Base-by-base conservation (phyloP, 2,329 filamentous ascomycete species). In the Stachybotrys echinatus region DNA sequence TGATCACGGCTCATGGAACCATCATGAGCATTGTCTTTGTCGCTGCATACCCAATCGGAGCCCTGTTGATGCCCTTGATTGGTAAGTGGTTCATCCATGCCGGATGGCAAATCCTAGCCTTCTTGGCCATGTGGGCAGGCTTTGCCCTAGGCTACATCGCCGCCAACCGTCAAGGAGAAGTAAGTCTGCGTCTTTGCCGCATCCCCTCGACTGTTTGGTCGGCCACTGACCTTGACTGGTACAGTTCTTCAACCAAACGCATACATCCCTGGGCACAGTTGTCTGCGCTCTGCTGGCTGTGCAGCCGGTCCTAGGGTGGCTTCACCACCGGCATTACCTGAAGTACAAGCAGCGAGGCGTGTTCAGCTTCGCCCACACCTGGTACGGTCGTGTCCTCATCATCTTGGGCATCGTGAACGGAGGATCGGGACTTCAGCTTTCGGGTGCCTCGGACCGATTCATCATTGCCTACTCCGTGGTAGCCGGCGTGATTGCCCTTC, bases 401-500 rank as follows among this genome's bases (percentile, higher is more conserved):
- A 49, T 79, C 18, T 61, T 85, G 3, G 83, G 80, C 22, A 71
- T 85, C 42, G 62, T 86, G 56, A 87, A 87, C 57, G 84, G 83
- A 49, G 84, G 83, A 0, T 64, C 87, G 4, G 84, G 84, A 4
- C 66, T 87, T 23, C 53, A 75, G 54, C 68, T 84, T 17, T 71
- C 77, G 1, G 54, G 57, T 17, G 71, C 74, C 1, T 55, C 65
- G 1, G 64, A 53, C 3, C 58, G 62, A 12, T 74, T 75, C 42
- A 63, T 78, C 48, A 73, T 80, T 45, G 77, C 75, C 0, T 87
- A 85, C 62, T 65, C 74, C 0, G 75, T 84, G 5, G 65, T 85
- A 22, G 72, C 80, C 0, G 79, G 66, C 8, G 56, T 84, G 10
- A 59, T 80, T 20, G 72, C 69, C 39, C 39, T 72, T 5, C 51